Evolutionary conservation across 2,329 filamentous ascomycete species (phyloP).

Genomic region (Aspergillus latus): DNA sequence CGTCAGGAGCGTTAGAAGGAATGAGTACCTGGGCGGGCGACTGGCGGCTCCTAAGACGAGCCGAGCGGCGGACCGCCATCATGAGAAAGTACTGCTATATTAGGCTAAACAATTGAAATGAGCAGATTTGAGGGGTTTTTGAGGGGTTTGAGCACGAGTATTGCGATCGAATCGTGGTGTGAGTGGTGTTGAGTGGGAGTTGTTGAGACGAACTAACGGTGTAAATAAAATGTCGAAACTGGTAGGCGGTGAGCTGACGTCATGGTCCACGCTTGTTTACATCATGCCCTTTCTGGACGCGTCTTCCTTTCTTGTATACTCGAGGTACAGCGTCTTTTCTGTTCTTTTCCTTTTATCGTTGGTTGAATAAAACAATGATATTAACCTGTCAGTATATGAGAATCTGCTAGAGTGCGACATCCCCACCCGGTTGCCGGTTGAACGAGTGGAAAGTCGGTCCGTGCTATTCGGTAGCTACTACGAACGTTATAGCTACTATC

Average conservation of each 20-base stretch:
- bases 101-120: neutral
- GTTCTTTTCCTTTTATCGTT: too few relatives aligned
- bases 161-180: neutral
- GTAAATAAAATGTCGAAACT: constrained; percentile 12
- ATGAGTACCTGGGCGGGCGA: constrained; percentile 35
- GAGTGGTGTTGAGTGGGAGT: neutral
- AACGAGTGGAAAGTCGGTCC: too few relatives aligned
- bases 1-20: neutral
- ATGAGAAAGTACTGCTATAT: neutral
- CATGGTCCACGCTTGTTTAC: constrained; percentile 9
- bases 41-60: constrained; percentile 37
- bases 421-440: too few relatives aligned
- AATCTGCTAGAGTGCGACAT: too few relatives aligned
- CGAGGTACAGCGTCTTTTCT: too few relatives aligned
- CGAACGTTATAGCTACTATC: too few relatives aligned
- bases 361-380: too few relatives aligned
- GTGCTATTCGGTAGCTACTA: too few relatives aligned
- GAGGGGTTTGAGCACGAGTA: neutral
- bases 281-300: constrained; percentile 2
- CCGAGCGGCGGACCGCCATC: constrained; percentile 44
- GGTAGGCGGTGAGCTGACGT: constrained; percentile 15
- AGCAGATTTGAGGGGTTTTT: neutral
- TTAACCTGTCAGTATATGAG: too few relatives aligned
- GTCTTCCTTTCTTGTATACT: too few relatives aligned
- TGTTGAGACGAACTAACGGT: constrained; percentile 3